Conservation (phyloP, 2,329 filamentous ascomycete species). For the Raffaelea arxii region DNA sequence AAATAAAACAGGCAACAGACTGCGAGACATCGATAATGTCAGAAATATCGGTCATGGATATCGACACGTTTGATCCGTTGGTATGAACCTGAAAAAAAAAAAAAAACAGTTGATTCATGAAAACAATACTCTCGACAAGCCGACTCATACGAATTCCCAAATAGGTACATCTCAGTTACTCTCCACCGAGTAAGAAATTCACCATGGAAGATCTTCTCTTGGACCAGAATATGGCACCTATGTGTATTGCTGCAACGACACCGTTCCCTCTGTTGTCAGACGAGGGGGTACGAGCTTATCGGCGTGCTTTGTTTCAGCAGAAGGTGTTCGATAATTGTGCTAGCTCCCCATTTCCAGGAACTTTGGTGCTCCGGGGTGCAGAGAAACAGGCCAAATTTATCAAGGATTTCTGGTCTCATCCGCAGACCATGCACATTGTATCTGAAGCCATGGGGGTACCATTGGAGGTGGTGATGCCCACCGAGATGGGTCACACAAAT, state of each 20-base stretch:
- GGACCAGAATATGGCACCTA: neutral
- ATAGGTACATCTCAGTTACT: neutral
- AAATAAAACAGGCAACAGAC: too few species aligned
- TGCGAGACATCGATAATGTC: too few species aligned
- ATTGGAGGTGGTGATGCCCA: neutral
- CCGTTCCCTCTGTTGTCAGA: neutral
- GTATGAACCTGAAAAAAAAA: too few species aligned
- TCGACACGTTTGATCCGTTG: too few species aligned
- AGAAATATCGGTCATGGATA: too few species aligned
- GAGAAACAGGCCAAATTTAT: neutral
- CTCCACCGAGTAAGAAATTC: neutral
- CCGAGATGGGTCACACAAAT: neutral
- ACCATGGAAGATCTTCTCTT: neutral
- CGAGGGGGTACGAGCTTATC: neutral
- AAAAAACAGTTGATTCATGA: too few species aligned
- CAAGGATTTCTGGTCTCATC: neutral
- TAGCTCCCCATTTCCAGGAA: neutral
- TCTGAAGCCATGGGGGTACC: neutral
- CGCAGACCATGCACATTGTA: neutral
- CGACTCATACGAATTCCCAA: neutral
- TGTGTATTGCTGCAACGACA: neutral
- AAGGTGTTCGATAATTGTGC: neutral
- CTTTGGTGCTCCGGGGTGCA: neutral
- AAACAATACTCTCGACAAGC: neutral
- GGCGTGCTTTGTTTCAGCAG: neutral